Evolutionary conservation across 2,329 filamentous ascomycete genomes (phyloP), one percentile per base, ranked within the genome.

Genomic region (Diaporthe capsici): DNA sequence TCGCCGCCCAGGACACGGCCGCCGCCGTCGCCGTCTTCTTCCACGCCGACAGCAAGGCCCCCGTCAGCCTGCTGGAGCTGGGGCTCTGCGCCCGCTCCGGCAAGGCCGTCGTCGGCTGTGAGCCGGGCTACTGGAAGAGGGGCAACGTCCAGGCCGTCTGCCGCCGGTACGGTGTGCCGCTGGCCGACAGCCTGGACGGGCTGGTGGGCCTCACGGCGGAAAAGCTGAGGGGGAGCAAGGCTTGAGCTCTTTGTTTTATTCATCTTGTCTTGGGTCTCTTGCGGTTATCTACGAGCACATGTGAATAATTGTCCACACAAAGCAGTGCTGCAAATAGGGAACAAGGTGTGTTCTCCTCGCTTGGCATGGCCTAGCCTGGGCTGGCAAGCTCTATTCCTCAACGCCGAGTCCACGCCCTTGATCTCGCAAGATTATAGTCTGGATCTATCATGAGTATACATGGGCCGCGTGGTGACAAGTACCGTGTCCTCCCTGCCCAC

Each of bases 141-240:
- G 91, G 90, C 0, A 92, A 93, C 77, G 89, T 94, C 44, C 84
- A 90, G 79, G 83, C 91, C 20, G 86, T 92, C 13, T 92, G 91
- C 76, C 80, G 83, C 75, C 84, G 84, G 72, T 88, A 87, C 76
- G 84, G 81, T 0, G 81, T 91, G 8, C 82, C 85, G 51, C 80
- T 89, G 73, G 81, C 89, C 42, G 83, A 85, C 22, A 85, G 79
- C 3, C 82, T 87, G 34, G 83, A 83, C 6, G 84, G 85, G 9
- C 78, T 92, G 70, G 75, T 63, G 15, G 15, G 20, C 10, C 28
- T 39, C 28, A 71, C 73, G 22, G 51, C 70, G 15, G n/a, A 68
- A 3, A 65, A 53, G 42, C 20, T 75, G 28, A 61, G n/a, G 28
- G 34, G 31, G 28, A 65, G 22, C 42, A 73, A 55, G 71, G 71